These are phyloP conservation scores for Pseudopithomyces chartarum DNA, from an alignment of 2,329 filamentous ascomycete genomes.

Conservation along the genomic window DNA sequence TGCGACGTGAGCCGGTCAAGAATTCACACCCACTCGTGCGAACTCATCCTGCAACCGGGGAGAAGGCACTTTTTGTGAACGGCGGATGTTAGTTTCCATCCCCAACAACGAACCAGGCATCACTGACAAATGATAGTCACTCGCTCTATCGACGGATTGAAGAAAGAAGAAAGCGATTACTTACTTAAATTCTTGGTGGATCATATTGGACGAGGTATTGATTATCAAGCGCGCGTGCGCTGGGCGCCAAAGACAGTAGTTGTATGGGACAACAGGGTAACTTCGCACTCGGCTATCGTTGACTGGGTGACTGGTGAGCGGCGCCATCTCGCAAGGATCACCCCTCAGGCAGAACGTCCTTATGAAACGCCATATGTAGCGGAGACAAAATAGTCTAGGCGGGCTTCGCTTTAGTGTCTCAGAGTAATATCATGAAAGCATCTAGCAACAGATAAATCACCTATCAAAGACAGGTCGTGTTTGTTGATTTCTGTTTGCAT, in stretches of 20 bases:
- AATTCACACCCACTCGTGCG: slow-evolving; percentile 49
- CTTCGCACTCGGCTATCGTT: slow-evolving; percentile 4
- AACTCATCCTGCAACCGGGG: slow-evolving; percentile 18
- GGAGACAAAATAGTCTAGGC: neutral
- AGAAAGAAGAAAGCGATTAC: slow-evolving; percentile 79
- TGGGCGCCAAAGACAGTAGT: slow-evolving; percentile 78
- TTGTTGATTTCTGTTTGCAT: too few relatives aligned
- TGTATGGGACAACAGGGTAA: slow-evolving; percentile 74
- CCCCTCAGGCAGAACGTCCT: slow-evolving; percentile 3
- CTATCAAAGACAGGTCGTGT: too few relatives aligned
- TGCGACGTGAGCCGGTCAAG: slow-evolving; percentile 72
- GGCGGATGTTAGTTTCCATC: slow-evolving; percentile 29
- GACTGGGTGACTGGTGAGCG: slow-evolving; percentile 6
- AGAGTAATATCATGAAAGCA: too few relatives aligned
- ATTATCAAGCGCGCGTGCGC: slow-evolving; percentile 66
- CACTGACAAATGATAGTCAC: slow-evolving; percentile 58
- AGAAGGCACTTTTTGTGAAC: slow-evolving; percentile 18
- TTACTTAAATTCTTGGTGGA: slow-evolving; percentile 75
- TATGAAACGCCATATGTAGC: slow-evolving; percentile 3
- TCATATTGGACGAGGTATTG: slow-evolving; percentile 64
- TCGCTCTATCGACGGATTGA: slow-evolving; percentile 75
- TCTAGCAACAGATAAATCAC: too few relatives aligned
- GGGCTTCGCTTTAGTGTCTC: neutral
- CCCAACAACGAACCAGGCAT: neutral
- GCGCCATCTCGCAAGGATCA: slow-evolving; percentile 4